These are phyloP conservation scores for Pythium insidiosum DNA, from an alignment of 352 stramenopile species.

Conservation along the genomic window DNA sequence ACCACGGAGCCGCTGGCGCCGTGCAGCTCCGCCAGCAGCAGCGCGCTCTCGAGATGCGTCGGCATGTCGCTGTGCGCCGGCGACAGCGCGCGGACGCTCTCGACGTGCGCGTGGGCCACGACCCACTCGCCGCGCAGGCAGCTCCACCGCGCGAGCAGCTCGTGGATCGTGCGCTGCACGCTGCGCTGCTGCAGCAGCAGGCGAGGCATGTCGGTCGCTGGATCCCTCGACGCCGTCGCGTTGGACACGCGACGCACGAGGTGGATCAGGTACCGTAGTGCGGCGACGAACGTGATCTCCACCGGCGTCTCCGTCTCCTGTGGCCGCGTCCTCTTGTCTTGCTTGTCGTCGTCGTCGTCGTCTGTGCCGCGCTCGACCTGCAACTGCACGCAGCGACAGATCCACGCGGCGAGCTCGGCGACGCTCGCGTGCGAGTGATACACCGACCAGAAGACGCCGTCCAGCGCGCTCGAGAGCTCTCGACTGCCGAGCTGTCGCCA, in stretches of 20 bases:
- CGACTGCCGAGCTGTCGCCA: constrained; percentile 49
- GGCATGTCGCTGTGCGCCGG: constrained; percentile 33
- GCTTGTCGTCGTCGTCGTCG: not conserved
- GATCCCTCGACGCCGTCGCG: too few relatives aligned
- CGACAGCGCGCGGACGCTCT: constrained; percentile 33
- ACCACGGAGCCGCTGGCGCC: too few relatives aligned
- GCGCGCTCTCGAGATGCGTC: constrained; percentile 31
- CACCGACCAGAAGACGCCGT: constrained; percentile 34
- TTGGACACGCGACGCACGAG: too few relatives aligned
- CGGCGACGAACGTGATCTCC: too few relatives aligned
- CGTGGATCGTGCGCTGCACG: constrained; percentile 39
- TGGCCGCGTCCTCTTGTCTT: not conserved
- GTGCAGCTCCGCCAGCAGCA: constrained; percentile 24
- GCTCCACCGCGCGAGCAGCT: constrained; percentile 45
- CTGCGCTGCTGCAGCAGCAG: constrained; percentile 8
- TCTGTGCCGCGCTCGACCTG: constrained; percentile 4
- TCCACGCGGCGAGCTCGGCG: constrained; percentile 36
- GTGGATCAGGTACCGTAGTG: too few relatives aligned
- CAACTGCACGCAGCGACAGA: constrained; percentile 34
- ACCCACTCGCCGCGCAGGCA: constrained; percentile 32
- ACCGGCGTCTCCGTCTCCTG: too few relatives aligned
- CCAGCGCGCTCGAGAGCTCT: constrained; percentile 36
- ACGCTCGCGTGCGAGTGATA: constrained; percentile 46
- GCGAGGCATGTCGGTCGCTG: too few relatives aligned
- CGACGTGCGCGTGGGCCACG: constrained; percentile 32